phyloP scores from a whole-genome alignment of 208 protist species.

The Trypanosoma avium region DNA sequence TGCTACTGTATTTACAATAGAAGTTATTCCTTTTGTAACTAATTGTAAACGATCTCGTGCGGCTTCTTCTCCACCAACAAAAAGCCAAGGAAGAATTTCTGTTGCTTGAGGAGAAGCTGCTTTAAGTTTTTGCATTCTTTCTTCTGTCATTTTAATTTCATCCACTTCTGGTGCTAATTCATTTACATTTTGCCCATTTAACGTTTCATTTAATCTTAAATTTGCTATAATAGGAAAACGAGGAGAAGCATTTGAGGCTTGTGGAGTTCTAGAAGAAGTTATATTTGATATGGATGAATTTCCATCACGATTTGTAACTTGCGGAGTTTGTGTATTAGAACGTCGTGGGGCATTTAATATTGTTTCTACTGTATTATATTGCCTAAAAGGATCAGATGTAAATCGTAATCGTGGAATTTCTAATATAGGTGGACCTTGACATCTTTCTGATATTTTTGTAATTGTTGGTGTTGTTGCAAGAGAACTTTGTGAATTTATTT shows the following conservation, averaged over 20 bases:
- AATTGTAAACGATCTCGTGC: constrained; percentile 66
- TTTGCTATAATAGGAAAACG: constrained; percentile 17
- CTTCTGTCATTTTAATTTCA: constrained; percentile 59
- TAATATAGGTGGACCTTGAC: constrained; percentile 2
- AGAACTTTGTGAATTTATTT: no score
- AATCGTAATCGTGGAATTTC: constrained; percentile 19
- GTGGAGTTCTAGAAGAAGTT: constrained; percentile 15
- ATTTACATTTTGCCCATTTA: constrained; percentile 1
- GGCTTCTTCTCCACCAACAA: constrained; percentile 74
- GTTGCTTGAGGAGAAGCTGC: constrained; percentile 64
- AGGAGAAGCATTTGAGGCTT: constrained; percentile 6
- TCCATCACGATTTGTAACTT: not conserved
- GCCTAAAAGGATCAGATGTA: not conserved
- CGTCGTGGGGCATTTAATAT: constrained; percentile 6
- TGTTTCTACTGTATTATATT: not conserved
- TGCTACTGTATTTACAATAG: constrained; percentile 92
- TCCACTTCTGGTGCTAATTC: constrained; percentile 31
- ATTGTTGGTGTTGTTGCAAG: no score
- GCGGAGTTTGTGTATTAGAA: not conserved
- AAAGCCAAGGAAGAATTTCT: constrained; percentile 83
- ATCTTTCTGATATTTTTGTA: not conserved
- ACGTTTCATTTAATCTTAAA: constrained; percentile 17
- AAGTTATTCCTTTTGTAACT: constrained; percentile 86
- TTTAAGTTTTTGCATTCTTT: constrained; percentile 60
- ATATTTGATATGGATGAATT: constrained; percentile 1